phyloP scores from a whole-genome alignment of 2,329 filamentous ascomycete genomes.

The Diaporthe sp. region DNA sequence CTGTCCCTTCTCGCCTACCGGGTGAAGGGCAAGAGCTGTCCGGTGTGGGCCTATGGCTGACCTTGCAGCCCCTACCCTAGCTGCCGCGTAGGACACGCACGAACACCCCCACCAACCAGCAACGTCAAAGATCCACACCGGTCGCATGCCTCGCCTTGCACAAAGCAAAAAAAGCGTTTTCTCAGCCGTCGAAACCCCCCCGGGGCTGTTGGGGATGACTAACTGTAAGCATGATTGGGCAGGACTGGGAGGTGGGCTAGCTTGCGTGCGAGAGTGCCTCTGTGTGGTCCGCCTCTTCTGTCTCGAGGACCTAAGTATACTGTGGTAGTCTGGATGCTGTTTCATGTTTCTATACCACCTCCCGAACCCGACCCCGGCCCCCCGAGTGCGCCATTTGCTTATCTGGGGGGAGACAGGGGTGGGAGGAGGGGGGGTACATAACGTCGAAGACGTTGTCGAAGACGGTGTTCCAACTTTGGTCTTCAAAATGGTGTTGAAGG shows the following conservation, averaged over 20 bases:
- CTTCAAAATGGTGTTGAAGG: neutral
- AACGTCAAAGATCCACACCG: conserved; percentile 16
- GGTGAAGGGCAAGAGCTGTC: conserved; percentile 29
- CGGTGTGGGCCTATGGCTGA: conserved; percentile 31
- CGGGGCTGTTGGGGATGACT: neutral
- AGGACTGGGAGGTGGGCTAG: neutral
- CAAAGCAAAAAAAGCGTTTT: conserved; percentile 14
- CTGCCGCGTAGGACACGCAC: conserved; percentile 33
- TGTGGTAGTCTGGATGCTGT: conserved; percentile 9
- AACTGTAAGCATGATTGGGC: conserved; percentile 1
- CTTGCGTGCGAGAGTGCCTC: conserved; percentile 13
- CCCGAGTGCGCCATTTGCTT: neutral
- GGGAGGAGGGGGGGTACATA: neutral
- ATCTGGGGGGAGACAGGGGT: neutral
- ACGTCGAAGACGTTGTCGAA: neutral
- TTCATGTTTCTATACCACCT: conserved; percentile 11
- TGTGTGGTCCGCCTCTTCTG: neutral
- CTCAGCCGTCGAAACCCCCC: neutral
- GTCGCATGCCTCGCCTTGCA: conserved; percentile 27
- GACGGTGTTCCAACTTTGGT: neutral
- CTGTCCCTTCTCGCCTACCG: conserved; percentile 31
- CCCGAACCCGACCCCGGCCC: neutral
- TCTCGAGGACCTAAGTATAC: neutral
- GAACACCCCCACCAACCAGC: conserved; percentile 34
- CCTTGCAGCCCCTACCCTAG: conserved; percentile 22